A percentile compares a stretch with the other conserved stretches of the same genome.
Evolutionary conservation across 768 basidiomycete genomes (phyloP).

Genomic region (Favolaschia claudopus): DNA sequence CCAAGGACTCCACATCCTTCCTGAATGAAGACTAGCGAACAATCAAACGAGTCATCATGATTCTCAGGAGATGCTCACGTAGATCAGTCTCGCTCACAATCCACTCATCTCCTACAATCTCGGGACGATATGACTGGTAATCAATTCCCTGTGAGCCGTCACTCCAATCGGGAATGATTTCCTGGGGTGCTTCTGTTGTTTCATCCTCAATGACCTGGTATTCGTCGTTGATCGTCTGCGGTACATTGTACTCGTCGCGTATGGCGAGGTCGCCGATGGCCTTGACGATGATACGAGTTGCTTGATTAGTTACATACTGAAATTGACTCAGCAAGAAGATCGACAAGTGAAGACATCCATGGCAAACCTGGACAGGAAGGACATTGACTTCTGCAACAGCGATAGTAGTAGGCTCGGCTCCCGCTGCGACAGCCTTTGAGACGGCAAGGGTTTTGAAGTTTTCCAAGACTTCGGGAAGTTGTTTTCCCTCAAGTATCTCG

Average conservation of each 20-base stretch:
- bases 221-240: slow-evolving; percentile 22
- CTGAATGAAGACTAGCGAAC: slow-evolving; percentile 59
- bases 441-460: slow-evolving; percentile 49
- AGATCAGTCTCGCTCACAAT: slow-evolving; percentile 54
- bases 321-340: slow-evolving; percentile 1
- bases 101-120: slow-evolving; percentile 51
- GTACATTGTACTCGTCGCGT: not conserved
- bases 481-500: slow-evolving; percentile 44
- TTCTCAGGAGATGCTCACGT: slow-evolving; percentile 31
- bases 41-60: not conserved
- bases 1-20: slow-evolving; percentile 71
- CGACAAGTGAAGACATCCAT: slow-evolving; percentile 5
- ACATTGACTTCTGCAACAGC: slow-evolving; percentile 63
- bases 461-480: slow-evolving; percentile 41
- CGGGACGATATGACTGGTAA: slow-evolving; percentile 43
- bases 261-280: slow-evolving; percentile 61
- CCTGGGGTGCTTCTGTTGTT: slow-evolving; percentile 22
- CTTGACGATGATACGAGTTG: slow-evolving; percentile 61
- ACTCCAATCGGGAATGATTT: not conserved
- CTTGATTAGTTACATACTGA: slow-evolving; percentile 59
- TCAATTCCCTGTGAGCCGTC: slow-evolving; percentile 29
- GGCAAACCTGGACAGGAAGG: slow-evolving; percentile 55
- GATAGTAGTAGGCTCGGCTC: slow-evolving; percentile 51
- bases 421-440: slow-evolving; percentile 51
- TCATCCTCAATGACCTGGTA: slow-evolving; percentile 20